These are phyloP conservation scores for Ciborinia camelliae DNA, from an alignment of 2,329 filamentous ascomycete species.

Conservation along the genomic window DNA sequence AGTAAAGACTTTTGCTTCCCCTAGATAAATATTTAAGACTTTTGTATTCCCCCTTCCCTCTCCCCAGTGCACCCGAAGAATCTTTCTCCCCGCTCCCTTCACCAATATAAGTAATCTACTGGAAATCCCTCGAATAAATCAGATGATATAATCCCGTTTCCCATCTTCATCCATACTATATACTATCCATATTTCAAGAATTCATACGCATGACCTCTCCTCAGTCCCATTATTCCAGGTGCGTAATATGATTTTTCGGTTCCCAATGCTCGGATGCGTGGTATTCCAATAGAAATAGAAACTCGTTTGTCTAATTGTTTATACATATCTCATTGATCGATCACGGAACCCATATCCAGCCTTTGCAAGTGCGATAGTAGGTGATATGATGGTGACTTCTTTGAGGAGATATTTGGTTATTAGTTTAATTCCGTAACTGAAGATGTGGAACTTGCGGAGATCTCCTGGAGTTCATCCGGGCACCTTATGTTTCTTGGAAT, in stretches of 20 bases:
- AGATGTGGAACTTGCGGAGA: slow-evolving; percentile 46
- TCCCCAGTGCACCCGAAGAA: slow-evolving; percentile 47
- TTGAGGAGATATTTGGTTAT: slow-evolving; percentile 42
- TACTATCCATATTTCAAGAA: slow-evolving; percentile 32
- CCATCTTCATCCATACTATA: slow-evolving; percentile 41
- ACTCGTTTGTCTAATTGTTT: not conserved
- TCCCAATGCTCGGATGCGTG: not conserved
- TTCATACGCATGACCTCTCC: slow-evolving; percentile 35
- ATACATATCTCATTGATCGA: slow-evolving; percentile 11
- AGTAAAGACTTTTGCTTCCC: slow-evolving; percentile 44
- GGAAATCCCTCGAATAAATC: slow-evolving; percentile 45
- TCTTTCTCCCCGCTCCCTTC: slow-evolving; percentile 43
- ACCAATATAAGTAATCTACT: slow-evolving; percentile 41
- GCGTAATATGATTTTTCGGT: slow-evolving; percentile 3
- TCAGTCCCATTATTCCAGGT: not conserved
- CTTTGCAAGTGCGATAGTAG: not conserved
- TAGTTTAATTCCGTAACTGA: slow-evolving; percentile 42
- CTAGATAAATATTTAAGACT: slow-evolving; percentile 38
- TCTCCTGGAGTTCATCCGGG: slow-evolving; percentile 45
- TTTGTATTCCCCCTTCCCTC: slow-evolving; percentile 44
- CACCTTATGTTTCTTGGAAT: slow-evolving; percentile 12
- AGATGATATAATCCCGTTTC: slow-evolving; percentile 45
- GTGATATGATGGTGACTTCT: slow-evolving; percentile 41
- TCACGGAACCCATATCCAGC: slow-evolving; percentile 1
- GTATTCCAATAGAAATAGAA: slow-evolving; percentile 2